phyloP scores from a whole-genome alignment of 805 yeast genomes.

The Myxozyma geophila region DNA sequence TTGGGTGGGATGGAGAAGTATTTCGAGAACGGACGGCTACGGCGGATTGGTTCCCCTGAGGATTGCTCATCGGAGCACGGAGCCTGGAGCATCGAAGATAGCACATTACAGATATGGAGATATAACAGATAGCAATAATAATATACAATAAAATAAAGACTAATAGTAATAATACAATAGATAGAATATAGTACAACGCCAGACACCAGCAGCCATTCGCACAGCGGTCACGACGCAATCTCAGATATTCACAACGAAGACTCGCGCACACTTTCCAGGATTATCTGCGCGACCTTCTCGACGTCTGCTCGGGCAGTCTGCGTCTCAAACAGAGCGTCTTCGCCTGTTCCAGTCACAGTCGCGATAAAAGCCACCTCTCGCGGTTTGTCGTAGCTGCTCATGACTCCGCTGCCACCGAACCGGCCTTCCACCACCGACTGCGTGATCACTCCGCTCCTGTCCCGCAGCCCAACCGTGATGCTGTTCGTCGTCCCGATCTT shows the following conservation, averaged over 20 bases:
- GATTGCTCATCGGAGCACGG: no score
- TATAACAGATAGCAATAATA: no score
- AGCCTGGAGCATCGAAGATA: no score
- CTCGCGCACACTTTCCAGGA: slow-evolving; percentile 9
- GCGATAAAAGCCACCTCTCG: slow-evolving; percentile 16
- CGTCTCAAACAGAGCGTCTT: slow-evolving; percentile 15
- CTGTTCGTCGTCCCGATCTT: slow-evolving; percentile 32
- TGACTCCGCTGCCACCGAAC: slow-evolving; percentile 1
- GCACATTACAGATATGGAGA: no score
- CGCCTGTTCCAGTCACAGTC: slow-evolving; percentile 12
- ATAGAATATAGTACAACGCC: neutral
- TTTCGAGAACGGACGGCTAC: no score
- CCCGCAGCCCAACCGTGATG: slow-evolving; percentile 25
- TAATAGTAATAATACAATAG: no score
- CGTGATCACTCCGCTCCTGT: slow-evolving; percentile 17
- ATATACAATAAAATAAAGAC: no score
- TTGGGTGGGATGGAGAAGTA: no score
- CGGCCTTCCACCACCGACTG: slow-evolving; percentile 27
- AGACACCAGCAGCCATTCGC: neutral
- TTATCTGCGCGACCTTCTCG: slow-evolving; percentile 24
- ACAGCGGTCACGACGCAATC: neutral
- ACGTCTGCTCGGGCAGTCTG: slow-evolving; percentile 16
- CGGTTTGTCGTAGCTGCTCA: slow-evolving; percentile 1
- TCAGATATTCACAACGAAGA: neutral
- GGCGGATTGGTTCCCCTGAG: no score